Base-by-base conservation (phyloP, 352 stramenopile genomes). In the Thraustochytrium striatum region DNA sequence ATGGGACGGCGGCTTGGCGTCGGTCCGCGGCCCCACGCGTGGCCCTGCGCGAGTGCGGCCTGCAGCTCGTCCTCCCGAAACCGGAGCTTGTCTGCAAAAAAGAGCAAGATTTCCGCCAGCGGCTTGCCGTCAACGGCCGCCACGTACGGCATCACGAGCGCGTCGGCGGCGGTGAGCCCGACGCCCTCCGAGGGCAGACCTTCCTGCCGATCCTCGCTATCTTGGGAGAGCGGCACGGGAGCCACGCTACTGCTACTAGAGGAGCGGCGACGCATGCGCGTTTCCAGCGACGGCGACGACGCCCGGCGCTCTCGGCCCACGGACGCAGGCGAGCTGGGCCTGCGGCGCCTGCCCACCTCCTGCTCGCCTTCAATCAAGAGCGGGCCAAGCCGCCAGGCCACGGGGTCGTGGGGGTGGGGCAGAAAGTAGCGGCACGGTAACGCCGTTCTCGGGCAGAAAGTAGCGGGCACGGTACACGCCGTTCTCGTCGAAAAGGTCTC, bases 351-450 rank as follows among this genome's bases (percentile, higher is more conserved):
- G 72, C 93, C 90, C 11, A 25, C 16, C 13, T 55, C 16, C 21
- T 53, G 36, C 28, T 70, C 53, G 11, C 53, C 21, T 28, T 83
- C 91, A 87, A 65, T 90, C 39, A 96, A 91, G 39, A 96, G 82
- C 32, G 91, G 91, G 73, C 95, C 91, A 33, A 96, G 86, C 28
- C 91, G 88, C 69, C 95, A 96, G 19, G 91, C 91, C 69, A 96
- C 92, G 2, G 91, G 91, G 72, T 96, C 91, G 52, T 95, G 95
- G 16, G 90, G 90, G 82, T 96, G 91, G 72, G 94, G n/a, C n/a
- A n/a, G n/a, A n/a, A n/a, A n/a, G 94, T 39, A 96, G 88, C 83
- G 96, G 96, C 62, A 91, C 95, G 79, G 95, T 93, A 21, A 90
- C 88, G 36, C 68, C 68, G 36, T 36, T 75, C 32, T 86, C 87